phyloP scores from a whole-genome alignment of 2,329 filamentous ascomycete species.

The Verticillium zaregamsianum region DNA sequence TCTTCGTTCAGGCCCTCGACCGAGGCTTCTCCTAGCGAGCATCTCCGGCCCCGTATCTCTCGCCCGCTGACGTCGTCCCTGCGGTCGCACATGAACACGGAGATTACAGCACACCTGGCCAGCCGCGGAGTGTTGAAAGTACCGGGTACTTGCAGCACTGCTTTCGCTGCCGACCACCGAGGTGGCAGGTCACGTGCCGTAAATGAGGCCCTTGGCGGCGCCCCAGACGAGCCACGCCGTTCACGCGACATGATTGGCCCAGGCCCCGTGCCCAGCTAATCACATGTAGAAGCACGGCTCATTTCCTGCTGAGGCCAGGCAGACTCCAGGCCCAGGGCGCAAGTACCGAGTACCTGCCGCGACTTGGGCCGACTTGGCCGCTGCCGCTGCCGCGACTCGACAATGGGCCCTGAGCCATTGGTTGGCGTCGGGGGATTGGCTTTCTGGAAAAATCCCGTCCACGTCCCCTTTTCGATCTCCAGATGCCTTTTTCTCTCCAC shows the following conservation, averaged over 20 bases:
- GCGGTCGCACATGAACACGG: neutral
- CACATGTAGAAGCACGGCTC: conserved; percentile 1
- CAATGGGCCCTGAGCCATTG: neutral
- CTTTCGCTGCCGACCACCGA: neutral
- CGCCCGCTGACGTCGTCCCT: neutral
- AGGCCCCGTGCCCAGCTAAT: neutral
- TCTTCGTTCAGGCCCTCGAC: neutral
- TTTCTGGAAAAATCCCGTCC: conserved; percentile 10
- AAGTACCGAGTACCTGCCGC: neutral
- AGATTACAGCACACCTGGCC: neutral
- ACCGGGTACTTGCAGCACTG: conserved; percentile 8
- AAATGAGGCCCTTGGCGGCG: neutral
- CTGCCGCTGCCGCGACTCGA: neutral
- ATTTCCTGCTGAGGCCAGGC: neutral
- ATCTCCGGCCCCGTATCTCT: neutral
- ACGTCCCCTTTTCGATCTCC: conserved; percentile 15
- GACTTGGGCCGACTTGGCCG: neutral
- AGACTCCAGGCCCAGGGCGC: neutral
- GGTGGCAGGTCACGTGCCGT: neutral
- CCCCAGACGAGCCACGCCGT: neutral
- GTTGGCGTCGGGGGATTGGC: neutral
- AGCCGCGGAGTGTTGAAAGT: conserved; percentile 10
- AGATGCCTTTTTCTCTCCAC: conserved; percentile 1
- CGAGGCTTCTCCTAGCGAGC: neutral
- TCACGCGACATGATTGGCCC: neutral